Evolutionary conservation across 2,329 filamentous ascomycete species (phyloP).

Genomic region (Colletotrichum endophyticum): DNA sequence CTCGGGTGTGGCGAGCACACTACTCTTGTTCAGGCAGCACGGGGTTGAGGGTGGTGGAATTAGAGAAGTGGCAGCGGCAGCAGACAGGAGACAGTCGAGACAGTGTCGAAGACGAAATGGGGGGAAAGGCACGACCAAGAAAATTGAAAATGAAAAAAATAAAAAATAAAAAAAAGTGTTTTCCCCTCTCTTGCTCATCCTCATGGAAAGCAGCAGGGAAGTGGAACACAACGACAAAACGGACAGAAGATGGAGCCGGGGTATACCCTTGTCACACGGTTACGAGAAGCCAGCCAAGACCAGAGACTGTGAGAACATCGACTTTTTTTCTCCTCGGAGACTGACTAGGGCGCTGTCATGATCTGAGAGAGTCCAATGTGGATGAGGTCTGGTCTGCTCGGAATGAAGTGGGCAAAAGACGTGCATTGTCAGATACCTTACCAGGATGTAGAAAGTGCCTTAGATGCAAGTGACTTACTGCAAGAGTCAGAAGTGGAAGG

Average conservation of each 20-base stretch:
- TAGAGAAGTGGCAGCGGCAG: not conserved
- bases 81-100: not conserved
- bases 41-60: not conserved
- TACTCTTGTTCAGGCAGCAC: not conserved
- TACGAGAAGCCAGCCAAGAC: not conserved
- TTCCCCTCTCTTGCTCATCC: not conserved
- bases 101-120: not conserved
- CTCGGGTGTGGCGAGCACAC: slow-evolving; percentile 1
- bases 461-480: not conserved
- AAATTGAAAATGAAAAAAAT: not conserved
- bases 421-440: not conserved
- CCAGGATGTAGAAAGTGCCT: not conserved
- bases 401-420: not conserved
- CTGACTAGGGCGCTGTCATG: not conserved
- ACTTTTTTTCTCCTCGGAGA: not conserved
- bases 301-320: not conserved
- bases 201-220: not conserved
- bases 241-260: not conserved
- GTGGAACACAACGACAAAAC: not conserved
- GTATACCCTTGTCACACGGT: not conserved
- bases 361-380: too few species aligned
- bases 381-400: too few species aligned
- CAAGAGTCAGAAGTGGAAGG: not conserved
- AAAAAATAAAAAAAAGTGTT: not conserved
- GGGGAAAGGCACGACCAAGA: not conserved